Evolutionary conservation across 768 basidiomycete genomes (phyloP), one percentile per base, ranked within the genome.

Genomic region (Mycena epipterygia): DNA sequence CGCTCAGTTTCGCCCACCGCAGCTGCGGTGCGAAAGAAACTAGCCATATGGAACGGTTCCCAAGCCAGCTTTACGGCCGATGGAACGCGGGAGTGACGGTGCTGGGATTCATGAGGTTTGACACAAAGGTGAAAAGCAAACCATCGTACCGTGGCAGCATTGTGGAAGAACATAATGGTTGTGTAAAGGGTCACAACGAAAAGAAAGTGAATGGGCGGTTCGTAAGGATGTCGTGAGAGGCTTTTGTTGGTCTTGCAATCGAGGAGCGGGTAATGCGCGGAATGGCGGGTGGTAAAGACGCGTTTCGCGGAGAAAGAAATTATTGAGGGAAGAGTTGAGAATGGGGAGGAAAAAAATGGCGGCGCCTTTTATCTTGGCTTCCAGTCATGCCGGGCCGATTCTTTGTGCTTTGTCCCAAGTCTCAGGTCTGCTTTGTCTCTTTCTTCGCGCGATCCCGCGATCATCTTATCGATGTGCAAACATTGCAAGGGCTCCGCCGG

Each of bases 91-190:
- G 61, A 48, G 14, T 25, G 17, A 49, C 61, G 29, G 53, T 69
- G 68, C 68, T 69, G 14, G n/a, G 17, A 27, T 3, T 41, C 2
- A 29, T 69, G 17, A 63, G 68, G 42, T 49, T 51, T 9, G n/a
- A 27, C n/a, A n/a, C 11, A n/a, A n/a, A n/a, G n/a, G 29, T 7
- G 32, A 33, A n/a, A 48, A 39, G 7, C 30, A 37, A 29, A 42
- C 30, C 1, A 46, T 32, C 60, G 21, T 30, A 69, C 68, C n/a
- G 68, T 63, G 23, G 68, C 61, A n/a, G 17, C 61, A 48, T 63
- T 69, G 53, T 69, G 61, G 61, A 69, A 69, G 51, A 57, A 63
- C 68, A 70, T 70, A 23, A 25, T 64, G 29, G 67, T 17, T 44
- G 51, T 27, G 5, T 1, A 13, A 19, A 29, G 27, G 30, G 8